phyloP scores from a whole-genome alignment of 2,329 filamentous ascomycete species.

The Diaporthe ilicicola region DNA sequence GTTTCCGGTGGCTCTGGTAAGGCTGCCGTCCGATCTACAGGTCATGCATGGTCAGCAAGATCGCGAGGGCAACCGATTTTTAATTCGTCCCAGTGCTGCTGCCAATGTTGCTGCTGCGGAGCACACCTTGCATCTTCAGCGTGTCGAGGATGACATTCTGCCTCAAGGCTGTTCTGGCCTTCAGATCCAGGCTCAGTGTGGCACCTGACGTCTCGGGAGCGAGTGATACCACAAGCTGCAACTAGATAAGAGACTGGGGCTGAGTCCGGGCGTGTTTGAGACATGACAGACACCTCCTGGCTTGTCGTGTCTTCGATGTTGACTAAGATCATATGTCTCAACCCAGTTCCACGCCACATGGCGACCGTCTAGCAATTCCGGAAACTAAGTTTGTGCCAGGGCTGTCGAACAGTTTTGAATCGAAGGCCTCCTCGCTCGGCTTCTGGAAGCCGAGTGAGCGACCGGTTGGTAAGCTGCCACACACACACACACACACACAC shows the following conservation, averaged over 20 bases:
- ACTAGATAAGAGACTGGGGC: background rate
- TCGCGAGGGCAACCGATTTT: conserved; percentile 1
- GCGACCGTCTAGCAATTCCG: background rate
- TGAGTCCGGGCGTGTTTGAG: conserved; percentile 5
- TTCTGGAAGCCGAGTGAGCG: background rate
- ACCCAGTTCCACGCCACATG: conserved; percentile 14
- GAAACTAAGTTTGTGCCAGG: background rate
- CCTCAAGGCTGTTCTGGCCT: background rate
- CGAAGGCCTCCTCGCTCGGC: background rate
- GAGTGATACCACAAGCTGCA: background rate
- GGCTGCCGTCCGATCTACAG: conserved; percentile 25
- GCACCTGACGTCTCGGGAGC: background rate
- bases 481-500: background rate
- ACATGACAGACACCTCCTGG: conserved; percentile 23
- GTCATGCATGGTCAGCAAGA: conserved; percentile 19
- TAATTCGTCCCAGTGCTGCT: conserved; percentile 15
- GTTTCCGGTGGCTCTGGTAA: background rate
- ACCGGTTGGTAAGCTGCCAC: background rate
- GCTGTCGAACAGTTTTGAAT: background rate
- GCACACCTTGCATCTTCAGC: background rate
- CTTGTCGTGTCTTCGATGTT: conserved; percentile 30
- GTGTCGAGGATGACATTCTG: background rate
- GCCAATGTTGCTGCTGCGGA: conserved; percentile 1
- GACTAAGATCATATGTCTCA: conserved; percentile 30
- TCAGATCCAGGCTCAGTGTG: background rate